Conservation (phyloP, 1,139 yeast species). For the Hansenula sp. region DNA sequence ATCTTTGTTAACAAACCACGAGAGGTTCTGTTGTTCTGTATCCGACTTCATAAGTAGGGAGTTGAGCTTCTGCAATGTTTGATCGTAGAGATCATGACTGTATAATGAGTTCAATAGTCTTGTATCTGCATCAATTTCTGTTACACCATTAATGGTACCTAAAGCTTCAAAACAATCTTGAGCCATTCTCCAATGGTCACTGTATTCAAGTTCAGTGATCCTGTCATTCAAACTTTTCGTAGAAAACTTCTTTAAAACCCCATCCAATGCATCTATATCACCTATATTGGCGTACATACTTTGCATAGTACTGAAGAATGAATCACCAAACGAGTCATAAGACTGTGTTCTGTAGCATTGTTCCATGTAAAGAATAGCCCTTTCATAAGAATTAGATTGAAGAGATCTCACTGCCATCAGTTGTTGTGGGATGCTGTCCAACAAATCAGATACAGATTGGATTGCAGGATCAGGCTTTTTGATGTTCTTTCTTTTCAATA, state of each 20-base stretch:
- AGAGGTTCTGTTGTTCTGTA: too few relatives aligned
- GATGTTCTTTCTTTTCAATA: constrained; percentile 22
- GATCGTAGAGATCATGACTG: constrained; percentile 55
- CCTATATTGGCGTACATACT: constrained; percentile 81
- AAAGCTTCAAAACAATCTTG: constrained; percentile 79
- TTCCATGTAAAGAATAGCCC: constrained; percentile 87
- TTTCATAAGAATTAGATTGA: constrained; percentile 80
- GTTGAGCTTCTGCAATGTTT: constrained; percentile 32
- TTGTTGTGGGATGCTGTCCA: constrained; percentile 54
- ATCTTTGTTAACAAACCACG: constrained; percentile 7
- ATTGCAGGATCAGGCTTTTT: constrained; percentile 17
- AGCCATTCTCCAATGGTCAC: constrained; percentile 85
- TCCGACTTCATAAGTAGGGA: not conserved
- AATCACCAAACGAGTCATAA: constrained; percentile 27
- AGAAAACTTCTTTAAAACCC: constrained; percentile 72
- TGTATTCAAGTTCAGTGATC: constrained; percentile 74
- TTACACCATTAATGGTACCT: constrained; percentile 36
- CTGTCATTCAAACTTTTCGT: constrained; percentile 67
- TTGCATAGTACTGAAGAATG: constrained; percentile 54
- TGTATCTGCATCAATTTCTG: constrained; percentile 29
- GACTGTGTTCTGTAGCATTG: constrained; percentile 53
- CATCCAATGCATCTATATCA: constrained; percentile 88
- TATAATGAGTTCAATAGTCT: constrained; percentile 49
- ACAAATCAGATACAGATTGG: constrained; percentile 30
- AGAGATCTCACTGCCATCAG: constrained; percentile 74